Evolutionary conservation across 73 alveolate genomes (phyloP).

Genomic region (Paramecium primaurelia): DNA sequence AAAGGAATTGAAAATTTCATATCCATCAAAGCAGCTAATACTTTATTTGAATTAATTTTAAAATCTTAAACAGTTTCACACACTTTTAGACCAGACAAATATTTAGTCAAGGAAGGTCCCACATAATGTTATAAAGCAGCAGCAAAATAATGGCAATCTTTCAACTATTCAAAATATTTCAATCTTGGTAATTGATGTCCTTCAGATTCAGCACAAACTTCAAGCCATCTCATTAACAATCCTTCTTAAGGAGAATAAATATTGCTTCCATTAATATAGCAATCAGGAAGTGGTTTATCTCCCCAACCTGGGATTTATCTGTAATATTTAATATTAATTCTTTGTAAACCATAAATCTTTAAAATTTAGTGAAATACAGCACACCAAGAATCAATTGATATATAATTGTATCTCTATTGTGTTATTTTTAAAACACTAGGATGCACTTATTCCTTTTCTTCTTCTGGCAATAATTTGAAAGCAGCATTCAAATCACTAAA

Average conservation of each 20-base stretch:
- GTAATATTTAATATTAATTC: conserved; percentile 92
- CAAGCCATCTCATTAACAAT: conserved; percentile 92
- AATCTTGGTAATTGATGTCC: conserved; percentile 67
- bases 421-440: conserved; percentile 38
- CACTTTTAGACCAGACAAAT: conserved; percentile 67
- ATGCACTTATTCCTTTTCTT: conserved; percentile 54
- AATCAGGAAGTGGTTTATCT: conserved; percentile 81
- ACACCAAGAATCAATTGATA: conserved; percentile 94
- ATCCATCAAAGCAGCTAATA: conserved; percentile 79
- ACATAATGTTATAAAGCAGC: conserved; percentile 75
- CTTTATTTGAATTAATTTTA: conserved; percentile 74
- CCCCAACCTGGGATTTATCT: conserved; percentile 88
- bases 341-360: conserved; percentile 86
- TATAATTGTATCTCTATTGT: conserved; percentile 78
- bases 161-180: conserved; percentile 77
- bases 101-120: conserved; percentile 65
- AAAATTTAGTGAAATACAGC: conserved; percentile 87
- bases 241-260: conserved; percentile 91
- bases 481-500: conserved; percentile 72
- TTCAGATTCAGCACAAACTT: conserved; percentile 55
- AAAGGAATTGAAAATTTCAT: conserved; percentile 79
- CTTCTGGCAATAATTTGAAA: conserved; percentile 11
- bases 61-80: conserved; percentile 75
- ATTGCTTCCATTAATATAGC: conserved; percentile 80
- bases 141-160: conserved; percentile 82